Evolutionary conservation across 768 basidiomycete genomes (phyloP), one percentile per base, ranked within the genome.

Genomic region (Chalciporus piperatus): DNA sequence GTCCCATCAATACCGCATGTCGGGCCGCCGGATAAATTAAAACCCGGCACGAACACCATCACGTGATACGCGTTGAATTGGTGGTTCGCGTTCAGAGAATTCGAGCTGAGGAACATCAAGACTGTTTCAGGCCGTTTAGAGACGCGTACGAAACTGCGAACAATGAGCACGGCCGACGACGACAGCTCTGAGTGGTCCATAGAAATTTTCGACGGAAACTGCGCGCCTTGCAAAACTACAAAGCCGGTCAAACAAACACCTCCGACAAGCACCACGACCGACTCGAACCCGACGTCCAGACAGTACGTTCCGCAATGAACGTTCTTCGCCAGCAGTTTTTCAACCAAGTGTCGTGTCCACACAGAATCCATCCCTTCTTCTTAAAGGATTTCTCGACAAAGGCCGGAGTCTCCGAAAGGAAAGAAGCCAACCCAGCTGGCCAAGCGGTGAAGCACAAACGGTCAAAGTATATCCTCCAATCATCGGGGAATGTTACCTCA

Each of bases 111-210:
- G 12, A 11, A 27, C 17, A 28, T 16, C n/a, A n/a, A n/a, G n/a
- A n/a, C n/a, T n/a, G n/a, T n/a, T n/a, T 37, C 16, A 37, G n/a
- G 22, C 11, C n/a, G 3, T 20, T 28, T 16, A 47, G 37, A 13
- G 11, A 27, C 50, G 55, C 44, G 50, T 49, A 51, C 42, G 40
- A 37, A n/a, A 40, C 43, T 33, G 41, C 47, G 35, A 14, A 49
- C 35, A n/a, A 63, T 61, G 64, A 59, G 47, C 47, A 22, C 49
- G 10, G n/a, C 45, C 20, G 55, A 67, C 52, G 54, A 58, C 32
- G 52, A 56, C 13, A 56, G 54, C 12, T 50, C 65, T 20, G 67
- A 70, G 37, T 67, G 61, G 58, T 69, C 67, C 22, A 57, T 69
- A 33, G 69, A 70, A 51, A 67, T 69, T 32, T 30, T 63, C 37